Base-by-base conservation (phyloP, 2,329 filamentous ascomycete genomes). In the Penicillium sp. region DNA sequence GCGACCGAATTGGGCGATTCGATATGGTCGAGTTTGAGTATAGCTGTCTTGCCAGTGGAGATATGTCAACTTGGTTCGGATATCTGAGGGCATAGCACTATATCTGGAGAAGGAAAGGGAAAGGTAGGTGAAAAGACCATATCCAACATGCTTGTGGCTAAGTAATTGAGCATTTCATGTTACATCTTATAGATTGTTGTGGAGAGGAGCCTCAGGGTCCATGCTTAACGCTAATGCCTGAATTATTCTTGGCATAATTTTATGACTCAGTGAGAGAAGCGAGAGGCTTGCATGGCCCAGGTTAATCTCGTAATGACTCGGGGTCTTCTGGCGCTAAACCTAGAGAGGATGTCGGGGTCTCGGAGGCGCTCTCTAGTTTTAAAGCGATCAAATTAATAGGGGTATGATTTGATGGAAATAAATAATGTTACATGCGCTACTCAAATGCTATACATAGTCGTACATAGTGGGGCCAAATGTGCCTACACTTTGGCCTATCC, bases 401-500 rank as follows among this genome's bases (percentile, higher is more conserved):
- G 3, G 7, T 19, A 7, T 39, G n/a, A 3, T 39, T 4, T 5
- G 31, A 42, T 42, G 19, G 14, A 22, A 42, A 5, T 4, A 10
- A 5, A 22, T 21, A 42, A 4, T 13, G 21, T 42, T 42, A 22
- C 39, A 42, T 7, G 37, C 19, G 9, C n/a, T 42, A 42, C 9
- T 13, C 3, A 21, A 42, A 22, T 42, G 33, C 29, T 33, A 31
- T 37, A 35, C 48, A 37, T 50, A n/a, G 47, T 39, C n/a, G 33
- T 35, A 50, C 33, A 50, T 50, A 42, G 21, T 35, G 48, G 27
- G 48, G 27, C 8, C 21, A 35, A 35, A 63, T 42, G 39, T 19
- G 19, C 19, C 63, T 63, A 64, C 59, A 56, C 54, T 61, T 65
- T 65, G 61, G 62, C 54, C 63, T 57, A 58, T 55, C 44, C 53